Evolutionary conservation across 1,284 basidiomycete genomes (phyloP), one percentile per base, ranked within the genome.

Genomic region (Tremellales sp.): DNA sequence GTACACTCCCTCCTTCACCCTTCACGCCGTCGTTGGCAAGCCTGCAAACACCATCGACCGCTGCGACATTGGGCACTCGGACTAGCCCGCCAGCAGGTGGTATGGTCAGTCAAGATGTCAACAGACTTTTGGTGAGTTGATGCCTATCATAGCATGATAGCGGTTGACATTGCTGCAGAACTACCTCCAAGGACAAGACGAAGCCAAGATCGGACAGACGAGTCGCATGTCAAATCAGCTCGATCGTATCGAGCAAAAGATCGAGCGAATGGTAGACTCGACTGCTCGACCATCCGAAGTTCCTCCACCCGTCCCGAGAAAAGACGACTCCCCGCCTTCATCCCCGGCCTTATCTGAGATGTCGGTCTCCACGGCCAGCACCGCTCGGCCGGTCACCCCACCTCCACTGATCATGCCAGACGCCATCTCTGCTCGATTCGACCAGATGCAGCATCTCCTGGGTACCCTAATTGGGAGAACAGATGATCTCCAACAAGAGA

Each of bases 161-260:
- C 39, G 16, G 9, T 9, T 9, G 34, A n/a, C 9, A 6, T 38
- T 18, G 29, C 27, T 45, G 14, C 29, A 57, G 58, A 65, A 71
- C 53, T 67, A 63, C 45, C 47, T 70, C 7, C 62, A 68, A 39
- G 68, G 68, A 14, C 65, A 70, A 50, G 69, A 68, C 27, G 47
- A 60, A 43, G 65, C 62, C 16, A 61, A 58, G 1, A 48, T 59
- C n/a, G 61, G 63, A 4, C 63, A 68, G 41, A 57, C 50, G 0
- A 58, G 58, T 3, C 60, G 63, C 3, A 51, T 72, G 14, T 49
- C 41, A 8, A 52, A 43, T 34, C 69, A 72, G 51, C 61, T 73
- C 1, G 66, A 72, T 40, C 62, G 71, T 1, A 71, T 73, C 41
- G 70, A 73, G 45, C 43, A 49, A 34, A 63, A 61, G 35, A 56